These are phyloP conservation scores for Epithemia pelagica DNA, from an alignment of 108 stramenopile genomes.

Conservation along the genomic window DNA sequence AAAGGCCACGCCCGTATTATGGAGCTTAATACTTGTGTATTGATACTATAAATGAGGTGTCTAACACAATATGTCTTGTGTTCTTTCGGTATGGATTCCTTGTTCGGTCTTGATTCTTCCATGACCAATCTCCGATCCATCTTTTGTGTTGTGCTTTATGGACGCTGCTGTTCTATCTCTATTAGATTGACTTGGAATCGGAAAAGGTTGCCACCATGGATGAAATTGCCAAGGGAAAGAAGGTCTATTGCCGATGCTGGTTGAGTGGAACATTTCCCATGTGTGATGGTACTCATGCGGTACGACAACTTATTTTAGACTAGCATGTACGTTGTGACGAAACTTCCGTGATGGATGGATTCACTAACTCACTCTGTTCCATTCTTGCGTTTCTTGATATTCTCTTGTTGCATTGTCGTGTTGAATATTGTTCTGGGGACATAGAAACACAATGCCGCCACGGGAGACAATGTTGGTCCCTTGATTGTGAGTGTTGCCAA, in stretches of 20 bases:
- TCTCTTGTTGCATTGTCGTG: constrained; percentile 38
- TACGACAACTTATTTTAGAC: neutral
- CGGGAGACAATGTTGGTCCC: constrained; percentile 71
- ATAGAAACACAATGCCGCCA: constrained; percentile 49
- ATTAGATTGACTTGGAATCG: constrained; percentile 12
- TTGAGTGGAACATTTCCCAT: constrained; percentile 38
- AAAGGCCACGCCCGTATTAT: too few species aligned
- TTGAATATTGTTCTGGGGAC: too few species aligned
- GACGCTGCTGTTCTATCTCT: constrained; percentile 6
- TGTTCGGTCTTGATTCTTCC: neutral
- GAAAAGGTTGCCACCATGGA: constrained; percentile 20
- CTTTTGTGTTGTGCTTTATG: neutral
- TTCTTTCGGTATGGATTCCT: constrained; percentile 13
- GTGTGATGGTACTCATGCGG: constrained; percentile 23
- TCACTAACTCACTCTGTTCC: neutral
- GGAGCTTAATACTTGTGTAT: too few species aligned
- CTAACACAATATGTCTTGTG: neutral
- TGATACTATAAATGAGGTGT: too few species aligned
- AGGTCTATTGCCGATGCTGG: constrained; percentile 73
- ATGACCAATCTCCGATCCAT: neutral
- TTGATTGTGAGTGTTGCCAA: constrained; percentile 71
- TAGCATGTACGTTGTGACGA: constrained; percentile 43
- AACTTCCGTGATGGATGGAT: constrained; percentile 18
- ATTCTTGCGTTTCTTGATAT: constrained; percentile 4
- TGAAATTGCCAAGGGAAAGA: constrained; percentile 49